Conservation (phyloP, 2,329 filamentous ascomycete species). For the Simplicillium aogashimaense region DNA sequence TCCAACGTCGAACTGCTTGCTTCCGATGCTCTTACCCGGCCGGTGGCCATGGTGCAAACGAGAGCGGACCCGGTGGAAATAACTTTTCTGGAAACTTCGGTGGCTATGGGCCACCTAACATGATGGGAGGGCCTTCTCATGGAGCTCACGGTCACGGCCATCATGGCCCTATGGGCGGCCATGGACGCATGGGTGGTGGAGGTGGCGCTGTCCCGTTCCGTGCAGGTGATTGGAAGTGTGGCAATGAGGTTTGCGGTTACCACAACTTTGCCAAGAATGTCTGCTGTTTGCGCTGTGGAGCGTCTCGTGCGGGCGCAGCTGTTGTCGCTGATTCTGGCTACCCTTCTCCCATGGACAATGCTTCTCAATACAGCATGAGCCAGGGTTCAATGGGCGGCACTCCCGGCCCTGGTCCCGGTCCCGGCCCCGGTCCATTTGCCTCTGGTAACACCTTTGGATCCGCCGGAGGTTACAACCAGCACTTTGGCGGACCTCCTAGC, state of each 20-base stretch:
- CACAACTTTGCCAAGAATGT: constrained; percentile 99
- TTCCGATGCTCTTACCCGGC: constrained; percentile 99
- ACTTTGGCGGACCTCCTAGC: constrained; percentile 79
- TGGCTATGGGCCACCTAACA: constrained; percentile 59
- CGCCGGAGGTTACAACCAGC: constrained; percentile 58
- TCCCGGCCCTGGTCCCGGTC: constrained; percentile 61
- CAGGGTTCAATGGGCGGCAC: constrained; percentile 80
- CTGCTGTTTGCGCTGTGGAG: constrained; percentile 91
- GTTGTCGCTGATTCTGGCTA: constrained; percentile 92
- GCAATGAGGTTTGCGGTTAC: constrained; percentile 92
- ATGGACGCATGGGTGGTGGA: constrained; percentile 67
- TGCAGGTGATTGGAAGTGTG: constrained; percentile 98
- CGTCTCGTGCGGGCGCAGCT: constrained; percentile 84
- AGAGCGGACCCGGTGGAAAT: constrained; percentile 20
- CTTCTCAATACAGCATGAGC: constrained; percentile 75
- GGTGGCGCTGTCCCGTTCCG: constrained; percentile 91
- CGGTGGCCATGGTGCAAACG: constrained; percentile 60
- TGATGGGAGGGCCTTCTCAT: constrained; percentile 72
- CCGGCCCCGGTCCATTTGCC: constrained; percentile 63
- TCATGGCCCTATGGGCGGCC: constrained; percentile 41
- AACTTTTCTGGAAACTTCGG: constrained; percentile 42
- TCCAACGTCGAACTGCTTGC: constrained; percentile 94
- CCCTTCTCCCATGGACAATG: constrained; percentile 79
- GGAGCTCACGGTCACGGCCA: constrained; percentile 52
- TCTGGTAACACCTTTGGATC: constrained; percentile 61